Evolutionary conservation across 2,329 filamentous ascomycete species (phyloP), one percentile per base, ranked within the genome.

Genomic region (Chalara sp.): DNA sequence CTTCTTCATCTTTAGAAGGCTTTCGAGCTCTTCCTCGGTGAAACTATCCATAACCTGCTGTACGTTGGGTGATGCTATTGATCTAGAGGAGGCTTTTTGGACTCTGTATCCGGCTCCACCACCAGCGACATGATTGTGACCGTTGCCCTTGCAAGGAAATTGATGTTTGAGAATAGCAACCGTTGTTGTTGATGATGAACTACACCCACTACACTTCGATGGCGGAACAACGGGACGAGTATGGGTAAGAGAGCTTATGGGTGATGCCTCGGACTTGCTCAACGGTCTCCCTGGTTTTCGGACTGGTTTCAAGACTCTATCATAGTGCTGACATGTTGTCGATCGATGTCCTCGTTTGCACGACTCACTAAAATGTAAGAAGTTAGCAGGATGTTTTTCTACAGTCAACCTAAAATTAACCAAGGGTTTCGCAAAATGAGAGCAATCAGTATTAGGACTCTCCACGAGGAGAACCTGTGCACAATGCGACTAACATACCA

Each of bases 301-400:
- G 12, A 89, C 85, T 28, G 82, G 81, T 4, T 87, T 73, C 74
- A 88, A 81, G 33, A 87, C 70, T 52, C 84, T 79, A 59, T 87
- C 83, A 56, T 76, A 75, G 53, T 89, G 85, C 45, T 78, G 83
- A 67, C 85, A 89, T 72, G 86, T 87, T 48, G 84, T 87, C 32
- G 85, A 88, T 60, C 85, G 81, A 67, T 89, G 85, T 51, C 85
- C 85, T 62, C 84, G 81, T 59, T 88, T 88, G 65, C 85, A 88
- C 63, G 84, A 84, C 73, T 81, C 81, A 68, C 84, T 88, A 59
- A 35, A 45, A 46, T 5, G 48, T 10, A 44, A 45, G 5, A 51
- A 35, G 42, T 64, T 46, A 65, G 60, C 53, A 40, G 40, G 32
- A 32, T 28, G 7, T 46, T 40, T 43, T 13, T 10, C 35, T 10